Evolutionary conservation across 441 rosid genomes (phyloP).

Genomic region (Eruca vesicaria): DNA sequence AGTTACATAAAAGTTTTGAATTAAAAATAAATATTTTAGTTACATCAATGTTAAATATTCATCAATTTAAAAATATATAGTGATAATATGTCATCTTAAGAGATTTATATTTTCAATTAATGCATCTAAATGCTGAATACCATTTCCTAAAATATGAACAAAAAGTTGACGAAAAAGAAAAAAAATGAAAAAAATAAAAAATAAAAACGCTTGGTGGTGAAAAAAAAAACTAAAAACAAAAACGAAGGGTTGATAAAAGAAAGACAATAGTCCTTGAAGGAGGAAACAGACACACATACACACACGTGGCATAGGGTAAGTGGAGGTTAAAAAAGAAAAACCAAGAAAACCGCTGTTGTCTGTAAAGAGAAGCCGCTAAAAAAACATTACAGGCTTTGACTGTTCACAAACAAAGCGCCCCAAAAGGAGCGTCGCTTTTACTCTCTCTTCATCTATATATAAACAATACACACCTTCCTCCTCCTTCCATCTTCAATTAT

Average conservation of each 20-base stretch:
- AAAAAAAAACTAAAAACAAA: neutral
- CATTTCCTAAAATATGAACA: neutral
- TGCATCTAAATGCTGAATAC: neutral
- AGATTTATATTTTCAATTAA: neutral
- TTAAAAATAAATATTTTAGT: neutral
- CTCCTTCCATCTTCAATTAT: too few relatives aligned
- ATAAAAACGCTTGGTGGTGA: conserved; percentile 12
- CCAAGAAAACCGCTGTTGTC: conserved; percentile 32
- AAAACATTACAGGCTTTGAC: conserved; percentile 41
- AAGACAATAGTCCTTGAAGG: neutral
- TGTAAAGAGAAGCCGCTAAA: conserved; percentile 47
- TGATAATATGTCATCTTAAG: neutral
- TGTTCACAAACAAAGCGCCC: conserved; percentile 51
- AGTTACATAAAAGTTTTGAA: neutral
- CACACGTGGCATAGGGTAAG: conserved; percentile 26
- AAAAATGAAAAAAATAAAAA: neutral
- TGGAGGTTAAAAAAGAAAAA: conserved; percentile 23
- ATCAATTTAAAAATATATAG: neutral
- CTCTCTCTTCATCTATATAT: too few relatives aligned
- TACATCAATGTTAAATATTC: neutral
- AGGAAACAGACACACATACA: conserved; percentile 16
- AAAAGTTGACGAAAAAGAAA: too few relatives aligned
- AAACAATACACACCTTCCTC: too few relatives aligned
- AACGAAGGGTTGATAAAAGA: conserved; percentile 7
- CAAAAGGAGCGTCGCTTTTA: conserved; percentile 46